Evolutionary conservation across 2,329 filamentous ascomycete genomes (phyloP).

Genomic region (Arthrobotrys pseudoclavata): DNA sequence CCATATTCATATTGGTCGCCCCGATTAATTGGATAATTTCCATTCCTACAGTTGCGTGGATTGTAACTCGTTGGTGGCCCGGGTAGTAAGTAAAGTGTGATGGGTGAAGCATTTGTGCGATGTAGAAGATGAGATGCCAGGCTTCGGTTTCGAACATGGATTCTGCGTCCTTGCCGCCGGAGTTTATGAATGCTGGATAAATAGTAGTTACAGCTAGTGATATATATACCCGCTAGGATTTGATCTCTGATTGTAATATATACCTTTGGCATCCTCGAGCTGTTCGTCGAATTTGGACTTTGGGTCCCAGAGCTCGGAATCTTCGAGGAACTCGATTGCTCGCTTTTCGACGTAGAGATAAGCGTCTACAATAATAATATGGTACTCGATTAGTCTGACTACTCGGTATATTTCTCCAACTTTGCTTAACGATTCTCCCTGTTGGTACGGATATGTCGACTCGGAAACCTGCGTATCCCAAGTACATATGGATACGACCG

Average conservation of each 20-base stretch:
- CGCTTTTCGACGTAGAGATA: conserved; percentile 24
- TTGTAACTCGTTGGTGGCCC: conserved; percentile 12
- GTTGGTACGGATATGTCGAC: no score
- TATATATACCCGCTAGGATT: neutral
- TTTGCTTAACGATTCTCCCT: no score
- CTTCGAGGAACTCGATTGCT: conserved; percentile 12
- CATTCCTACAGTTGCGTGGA: neutral
- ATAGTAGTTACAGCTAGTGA: no score
- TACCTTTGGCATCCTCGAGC: conserved; percentile 26
- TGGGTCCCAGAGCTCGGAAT: conserved; percentile 1
- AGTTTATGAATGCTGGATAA: conserved; percentile 4
- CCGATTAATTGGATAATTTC: conserved; percentile 17
- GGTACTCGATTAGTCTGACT: no score
- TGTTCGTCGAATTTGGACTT: conserved; percentile 19
- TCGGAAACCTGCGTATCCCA: no score
- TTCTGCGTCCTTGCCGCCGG: conserved; percentile 12
- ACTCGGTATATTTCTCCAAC: no score
- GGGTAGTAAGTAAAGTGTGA: conserved; percentile 22
- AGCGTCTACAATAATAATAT: neutral
- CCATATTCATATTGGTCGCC: conserved; percentile 20
- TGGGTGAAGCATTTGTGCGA: conserved; percentile 11
- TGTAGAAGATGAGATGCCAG: conserved; percentile 28
- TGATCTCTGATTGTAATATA: neutral
- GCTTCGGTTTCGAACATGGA: conserved; percentile 32
- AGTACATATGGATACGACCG: no score